Evolutionary conservation across 768 basidiomycete species (phyloP), one percentile per base, ranked within the genome.

Genomic region (Tulasnella sp.): DNA sequence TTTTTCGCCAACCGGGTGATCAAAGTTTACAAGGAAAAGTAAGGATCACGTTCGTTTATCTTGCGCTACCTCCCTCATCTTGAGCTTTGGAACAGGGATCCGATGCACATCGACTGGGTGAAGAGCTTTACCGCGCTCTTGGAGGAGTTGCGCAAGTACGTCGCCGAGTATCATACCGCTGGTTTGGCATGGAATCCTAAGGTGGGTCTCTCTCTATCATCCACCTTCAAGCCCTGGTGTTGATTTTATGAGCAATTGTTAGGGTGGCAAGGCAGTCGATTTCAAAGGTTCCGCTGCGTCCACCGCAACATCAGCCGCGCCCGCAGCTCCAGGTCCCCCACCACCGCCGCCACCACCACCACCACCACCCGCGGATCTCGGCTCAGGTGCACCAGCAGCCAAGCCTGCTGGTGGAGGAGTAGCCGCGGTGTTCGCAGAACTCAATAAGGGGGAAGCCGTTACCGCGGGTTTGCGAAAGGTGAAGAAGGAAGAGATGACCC

Each of bases 401-500:
- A 27, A 84, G 0, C 81, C 85, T 14, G 74, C 87, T 16, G 85
- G 85, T 3, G 90, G 90, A 2, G 92, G 93, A 18, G 88, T 89
- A 21, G 91, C 91, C 16, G 93, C 94, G 5, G 93, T 99, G 36
- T 97, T 99, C 78, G 95, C 96, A 1, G 90, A 95, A 77, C 86
- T 99, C 71, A 98, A 98, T 84, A 90, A 92, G 58, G 97, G 97
- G 0, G 94, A 92, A 81, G 92, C 92, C 5, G 92, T 99, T 44
- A 99, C 97, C 8, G 94, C 93, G 84, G 92, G 94, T 16, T 85
- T 99, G 82, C 92, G 93, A 82, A 98, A 98, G 85, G 98, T 99
- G 39, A 94, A 96, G 84, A 93, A 92, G 87, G 96, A 94, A 81
- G 93, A 98, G 85, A 97, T 97, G 96, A 98, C 96, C 3, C 98